Evolutionary conservation across 176 grass and related monocot species (phyloP).

Genomic region (Oryza officinalis): DNA sequence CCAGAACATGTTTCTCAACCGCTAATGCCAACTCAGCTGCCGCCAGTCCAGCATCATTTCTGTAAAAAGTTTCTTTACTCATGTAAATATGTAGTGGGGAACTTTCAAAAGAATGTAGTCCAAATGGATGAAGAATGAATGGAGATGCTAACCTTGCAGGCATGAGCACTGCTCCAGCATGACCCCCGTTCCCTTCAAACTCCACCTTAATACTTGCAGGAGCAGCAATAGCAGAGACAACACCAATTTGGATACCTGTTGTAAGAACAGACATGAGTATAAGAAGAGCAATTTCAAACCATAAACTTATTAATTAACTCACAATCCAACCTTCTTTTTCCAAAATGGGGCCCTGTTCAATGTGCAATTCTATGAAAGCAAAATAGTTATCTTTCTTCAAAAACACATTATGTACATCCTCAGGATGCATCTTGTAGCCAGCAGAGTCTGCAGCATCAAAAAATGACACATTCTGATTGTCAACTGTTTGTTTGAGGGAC

Average conservation of each 20-base stretch:
- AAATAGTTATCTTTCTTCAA: slow-evolving; percentile 74
- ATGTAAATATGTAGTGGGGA: background rate
- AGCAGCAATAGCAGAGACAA: slow-evolving; percentile 98
- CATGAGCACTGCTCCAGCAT: slow-evolving; percentile 98
- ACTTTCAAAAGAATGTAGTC: background rate
- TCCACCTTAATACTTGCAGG: slow-evolving; percentile 90
- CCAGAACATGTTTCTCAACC: slow-evolving; percentile 87
- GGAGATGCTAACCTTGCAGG: slow-evolving; percentile 64
- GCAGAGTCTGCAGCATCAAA: slow-evolving; percentile 77
- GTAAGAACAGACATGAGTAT: slow-evolving; percentile 23
- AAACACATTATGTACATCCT: slow-evolving; percentile 65
- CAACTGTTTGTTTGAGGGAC: slow-evolving; percentile 67
- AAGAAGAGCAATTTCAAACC: slow-evolving; percentile 3
- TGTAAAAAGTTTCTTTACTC: slow-evolving; percentile 31
- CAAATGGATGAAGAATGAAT: background rate
- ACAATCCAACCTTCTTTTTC: slow-evolving; percentile 83
- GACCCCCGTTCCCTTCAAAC: slow-evolving; percentile 87
- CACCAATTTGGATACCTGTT: slow-evolving; percentile 78
- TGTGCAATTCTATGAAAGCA: slow-evolving; percentile 96
- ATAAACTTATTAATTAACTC: background rate
- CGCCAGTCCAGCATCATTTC: slow-evolving; percentile 92
- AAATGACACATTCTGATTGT: slow-evolving; percentile 83
- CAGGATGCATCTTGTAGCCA: slow-evolving; percentile 64
- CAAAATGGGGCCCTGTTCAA: slow-evolving; percentile 91
- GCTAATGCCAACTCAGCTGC: slow-evolving; percentile 87